Evolutionary conservation across 1,284 basidiomycete species (phyloP), one percentile per base, ranked within the genome.

Genomic region (Vanrija humicola): DNA sequence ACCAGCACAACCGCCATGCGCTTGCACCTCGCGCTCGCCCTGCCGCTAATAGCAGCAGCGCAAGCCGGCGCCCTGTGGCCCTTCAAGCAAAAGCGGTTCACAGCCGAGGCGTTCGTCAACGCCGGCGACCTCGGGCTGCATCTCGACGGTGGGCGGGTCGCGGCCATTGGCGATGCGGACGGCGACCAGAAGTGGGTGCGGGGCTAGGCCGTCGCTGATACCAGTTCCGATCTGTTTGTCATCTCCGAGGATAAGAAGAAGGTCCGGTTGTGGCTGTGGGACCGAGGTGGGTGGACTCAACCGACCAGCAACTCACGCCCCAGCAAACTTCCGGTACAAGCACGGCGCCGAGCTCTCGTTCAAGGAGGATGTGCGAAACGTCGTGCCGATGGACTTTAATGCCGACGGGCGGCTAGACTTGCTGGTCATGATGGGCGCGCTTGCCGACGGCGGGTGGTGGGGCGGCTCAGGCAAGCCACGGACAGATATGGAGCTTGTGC

Each of bases 151-250:
- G 73, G 72, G 5, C 82, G 88, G 54, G 82, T 96, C 26, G 82
- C 90, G 47, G 94, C 93, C 2, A 88, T 93, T 68, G 95, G 91
- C 28, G 95, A 98, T 77, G 94, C 91, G 74, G 86, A 97, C 72
- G 93, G 89, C 5, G 93, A 98, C 74, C 92, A 96, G 71, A 89
- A 89, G 90, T 95, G 72, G 73, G 88, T 79, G 3, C 10, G 18
- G 46, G 49, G 46, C 9, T 2, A 6, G n/a, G 9, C 21, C 19
- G 15, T 6, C 28, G 40, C 43, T 58, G 25, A 54, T 50, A 6
- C 38, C 65, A 93, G 90, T 68, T 74, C 91, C 58, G 95, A 98
- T 74, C 78, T 93, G 4, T 81, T 98, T 53, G 81, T 85, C 10
- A 78, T 98, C 25, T 85, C 81, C 46, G 73, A 82, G 9, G 86